Base-by-base conservation (phyloP, 164 flowering plant species). In the Vitis labrusca region DNA sequence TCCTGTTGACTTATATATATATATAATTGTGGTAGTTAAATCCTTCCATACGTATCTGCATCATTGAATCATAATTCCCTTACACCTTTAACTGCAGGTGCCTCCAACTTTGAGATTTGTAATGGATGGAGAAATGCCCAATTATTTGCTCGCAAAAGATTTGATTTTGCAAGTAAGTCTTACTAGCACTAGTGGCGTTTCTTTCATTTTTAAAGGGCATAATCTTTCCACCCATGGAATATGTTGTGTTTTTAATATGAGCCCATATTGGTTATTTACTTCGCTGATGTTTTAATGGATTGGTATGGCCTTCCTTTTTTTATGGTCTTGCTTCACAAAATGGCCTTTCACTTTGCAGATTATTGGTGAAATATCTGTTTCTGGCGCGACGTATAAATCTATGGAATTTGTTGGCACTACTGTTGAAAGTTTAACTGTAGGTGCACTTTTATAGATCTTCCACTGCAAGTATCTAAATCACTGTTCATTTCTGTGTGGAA, bases 331-430 rank as follows among this genome's bases (percentile, higher is more conserved):
- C 19, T 27, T n/a, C 15, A 54, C 2, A 50, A 61, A 50, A 16
- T 61, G n/a, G 9, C 27, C 61, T 48, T 16, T 37, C n/a, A 14
- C 50, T 47, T 66, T 82, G 82, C 86, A 96, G 98, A 92, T 96
- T 59, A 96, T 96, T 80, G 99, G 99, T 77, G 99, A 96, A 83
- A 96, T 96, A 66, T 84, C 89, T 53, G 93, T 96, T 48, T 80
- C 99, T 80, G 99, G 99, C 78, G 98, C 97, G 48, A 93, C 98
- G 47, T 96, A 93, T 73, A 96, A 90, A 78, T 75, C 98, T 29
- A 93, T 96, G 98, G 99, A 96, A 80, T 96, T 96, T 76, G 86
- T 88, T 78, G 99, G 99, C 37, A 72, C 97, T 51, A 89, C 99
- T 11, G 84, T 96, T 68, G 99, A 96, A 73, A 85, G 95, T 72